These are phyloP conservation scores for Mortierella sp. DNA, from an alignment of 371 early-diverging fungal species.

Conservation along the genomic window DNA sequence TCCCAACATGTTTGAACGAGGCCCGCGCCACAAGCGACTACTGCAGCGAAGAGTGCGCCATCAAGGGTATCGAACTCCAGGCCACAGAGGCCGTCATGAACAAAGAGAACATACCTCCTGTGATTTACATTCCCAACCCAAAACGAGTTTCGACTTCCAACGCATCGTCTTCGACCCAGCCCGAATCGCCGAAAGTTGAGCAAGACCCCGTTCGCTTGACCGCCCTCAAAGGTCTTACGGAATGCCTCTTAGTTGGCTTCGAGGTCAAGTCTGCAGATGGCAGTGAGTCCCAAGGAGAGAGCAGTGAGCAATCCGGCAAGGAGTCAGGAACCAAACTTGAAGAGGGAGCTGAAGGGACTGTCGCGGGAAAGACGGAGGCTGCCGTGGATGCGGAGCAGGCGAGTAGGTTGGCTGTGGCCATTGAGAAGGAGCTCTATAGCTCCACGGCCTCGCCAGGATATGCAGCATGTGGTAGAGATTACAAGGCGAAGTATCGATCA, in stretches of 20 bases:
- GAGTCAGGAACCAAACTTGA: background rate
- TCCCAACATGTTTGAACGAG: conserved; percentile 52
- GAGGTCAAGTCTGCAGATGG: conserved; percentile 20
- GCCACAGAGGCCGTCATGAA: conserved; percentile 37
- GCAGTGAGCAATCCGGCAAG: background rate
- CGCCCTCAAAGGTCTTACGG: conserved; percentile 67
- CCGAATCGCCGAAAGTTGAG: conserved; percentile 58
- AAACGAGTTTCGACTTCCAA: conserved; percentile 15
- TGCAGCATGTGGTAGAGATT: conserved; percentile 65
- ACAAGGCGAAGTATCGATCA: conserved; percentile 83
- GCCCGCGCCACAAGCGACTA: conserved; percentile 43
- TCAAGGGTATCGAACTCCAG: conserved; percentile 55
- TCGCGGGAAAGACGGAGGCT: background rate
- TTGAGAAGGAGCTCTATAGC: conserved; percentile 53
- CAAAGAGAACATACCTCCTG: conserved; percentile 26
- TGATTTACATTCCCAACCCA: conserved; percentile 28
- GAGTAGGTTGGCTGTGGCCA: conserved; percentile 24
- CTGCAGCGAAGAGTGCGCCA: conserved; percentile 61
- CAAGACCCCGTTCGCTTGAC: conserved; percentile 70
- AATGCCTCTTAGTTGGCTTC: conserved; percentile 39
- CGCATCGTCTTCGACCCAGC: conserved; percentile 23
- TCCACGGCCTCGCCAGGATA: conserved; percentile 53
- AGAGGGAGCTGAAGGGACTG: background rate
- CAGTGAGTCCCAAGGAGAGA: conserved; percentile 14
- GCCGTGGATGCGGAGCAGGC: conserved; percentile 21